These are phyloP conservation scores for Rosa rugosa DNA, from an alignment of 306 rosid genomes.

Conservation along the genomic window DNA sequence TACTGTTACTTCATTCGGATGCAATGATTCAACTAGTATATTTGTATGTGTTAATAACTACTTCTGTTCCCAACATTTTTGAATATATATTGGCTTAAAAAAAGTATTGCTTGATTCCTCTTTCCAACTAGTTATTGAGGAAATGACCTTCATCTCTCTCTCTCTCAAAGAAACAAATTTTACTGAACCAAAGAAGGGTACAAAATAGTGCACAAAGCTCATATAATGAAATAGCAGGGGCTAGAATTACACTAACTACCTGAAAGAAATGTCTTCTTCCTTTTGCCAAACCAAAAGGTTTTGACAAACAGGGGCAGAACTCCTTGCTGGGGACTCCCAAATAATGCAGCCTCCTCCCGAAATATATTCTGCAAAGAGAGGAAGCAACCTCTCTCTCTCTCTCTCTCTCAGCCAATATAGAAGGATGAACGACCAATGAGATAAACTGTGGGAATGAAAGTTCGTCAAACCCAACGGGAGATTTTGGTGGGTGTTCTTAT, in stretches of 20 bases:
- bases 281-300: not conserved
- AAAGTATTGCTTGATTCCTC: not conserved
- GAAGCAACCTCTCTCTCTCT: not conserved
- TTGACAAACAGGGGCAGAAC: not conserved
- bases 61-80: not conserved
- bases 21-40: not conserved
- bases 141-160: not conserved
- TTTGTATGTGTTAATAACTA: not conserved
- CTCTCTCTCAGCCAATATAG: too few species aligned
- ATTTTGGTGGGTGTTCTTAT: not conserved
- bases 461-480: not conserved
- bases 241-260: not conserved
- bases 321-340: not conserved
- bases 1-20: conserved; percentile 21
- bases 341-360: too few species aligned
- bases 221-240: not conserved
- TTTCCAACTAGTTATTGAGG: not conserved
- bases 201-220: not conserved
- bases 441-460: not conserved
- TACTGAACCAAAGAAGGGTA: not conserved
- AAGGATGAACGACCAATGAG: too few species aligned
- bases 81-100: not conserved
- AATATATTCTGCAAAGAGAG: not conserved
- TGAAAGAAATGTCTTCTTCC: not conserved
- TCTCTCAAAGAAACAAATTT: not conserved